These are phyloP conservation scores for Bolboschoenoplectus hybrid DNA, from an alignment of 202 grass and related monocot genomes.

Conservation along the genomic window DNA sequence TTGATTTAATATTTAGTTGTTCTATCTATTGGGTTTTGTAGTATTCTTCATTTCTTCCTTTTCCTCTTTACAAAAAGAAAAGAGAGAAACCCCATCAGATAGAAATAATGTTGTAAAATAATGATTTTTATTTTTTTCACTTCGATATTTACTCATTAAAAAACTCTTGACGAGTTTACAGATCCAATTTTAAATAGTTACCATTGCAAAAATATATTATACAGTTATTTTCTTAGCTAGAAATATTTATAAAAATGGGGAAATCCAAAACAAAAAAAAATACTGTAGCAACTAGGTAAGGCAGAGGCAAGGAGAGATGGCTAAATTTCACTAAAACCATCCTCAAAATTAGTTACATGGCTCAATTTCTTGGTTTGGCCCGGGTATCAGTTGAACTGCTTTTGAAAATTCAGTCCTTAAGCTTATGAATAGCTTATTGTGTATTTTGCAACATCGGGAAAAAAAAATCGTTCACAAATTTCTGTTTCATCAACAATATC, in stretches of 20 bases:
- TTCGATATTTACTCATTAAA: neutral
- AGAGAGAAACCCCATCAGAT: conserved; percentile 18
- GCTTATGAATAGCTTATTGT: neutral
- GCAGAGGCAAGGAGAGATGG: too few species aligned
- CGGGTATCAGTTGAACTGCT: too few species aligned
- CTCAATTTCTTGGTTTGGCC: too few species aligned
- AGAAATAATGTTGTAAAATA: conserved; percentile 33
- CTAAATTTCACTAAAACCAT: too few species aligned
- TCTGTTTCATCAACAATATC: neutral
- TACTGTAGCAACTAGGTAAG: too few species aligned
- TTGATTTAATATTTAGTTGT: neutral
- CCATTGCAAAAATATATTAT: neutral
- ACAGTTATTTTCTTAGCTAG: neutral
- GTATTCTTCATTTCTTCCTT: neutral
- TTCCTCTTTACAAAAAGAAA: neutral
- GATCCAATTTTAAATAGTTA: neutral
- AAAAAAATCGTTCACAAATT: neutral
- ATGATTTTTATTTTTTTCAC: neutral
- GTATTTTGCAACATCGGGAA: neutral
- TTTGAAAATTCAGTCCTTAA: too few species aligned
- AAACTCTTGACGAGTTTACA: neutral
- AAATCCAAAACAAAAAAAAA: neutral
- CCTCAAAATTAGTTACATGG: too few species aligned
- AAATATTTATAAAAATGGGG: neutral
- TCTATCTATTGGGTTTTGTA: conserved; percentile 28